Evolutionary conservation across 2,329 filamentous ascomycete genomes (phyloP), one percentile per base, ranked within the genome.

Genomic region (Piedraia hortae): DNA sequence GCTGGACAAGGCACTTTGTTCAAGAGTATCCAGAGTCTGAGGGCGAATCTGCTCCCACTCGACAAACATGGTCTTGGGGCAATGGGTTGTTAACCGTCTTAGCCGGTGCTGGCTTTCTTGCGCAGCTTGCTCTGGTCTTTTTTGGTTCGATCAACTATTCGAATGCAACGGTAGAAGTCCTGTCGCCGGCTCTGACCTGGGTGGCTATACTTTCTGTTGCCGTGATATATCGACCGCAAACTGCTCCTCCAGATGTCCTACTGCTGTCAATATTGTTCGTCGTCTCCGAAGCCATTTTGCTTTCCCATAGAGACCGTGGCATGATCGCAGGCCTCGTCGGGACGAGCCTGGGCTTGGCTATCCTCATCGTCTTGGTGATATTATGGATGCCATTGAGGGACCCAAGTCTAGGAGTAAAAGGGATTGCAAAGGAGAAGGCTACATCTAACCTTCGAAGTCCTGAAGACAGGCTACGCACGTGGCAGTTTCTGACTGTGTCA

Each of bases 401-500:
- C 26, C 59, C 63, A 1, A 37, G 38, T 1, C 37, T 67, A 3
- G 46, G 55, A 10, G 47, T 39, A 3, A 42, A 54, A 5, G 57
- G 55, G 1, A 74, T 80, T 25, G 63, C 64, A 22, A 44, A 47
- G 9, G 47, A 52, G 10, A 30, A 44, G 4, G 62, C 72, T 1
- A 65, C 56, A 0, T 52, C 47, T 3, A 43, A 53, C 2, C 47
- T 72, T n/a, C 67, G 75, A 14, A 66, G 58, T 21, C 68, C 78
- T 0, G 78, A 90, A 41, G 78, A 90, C 33, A 64, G 71, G 30
- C 42, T 89, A 12, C 71, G 58, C 1, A 50, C 80, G 1, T 78
- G 74, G 59, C 71, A 80, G 32, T 90, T 75, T 46, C 71, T 82
- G 60, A 68, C 62, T 4, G 69, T 89, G 13, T 72, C 62, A 0